Evolutionary conservation across 139 green algal genomes (phyloP).

Genomic region (Micractinium conductrix): DNA sequence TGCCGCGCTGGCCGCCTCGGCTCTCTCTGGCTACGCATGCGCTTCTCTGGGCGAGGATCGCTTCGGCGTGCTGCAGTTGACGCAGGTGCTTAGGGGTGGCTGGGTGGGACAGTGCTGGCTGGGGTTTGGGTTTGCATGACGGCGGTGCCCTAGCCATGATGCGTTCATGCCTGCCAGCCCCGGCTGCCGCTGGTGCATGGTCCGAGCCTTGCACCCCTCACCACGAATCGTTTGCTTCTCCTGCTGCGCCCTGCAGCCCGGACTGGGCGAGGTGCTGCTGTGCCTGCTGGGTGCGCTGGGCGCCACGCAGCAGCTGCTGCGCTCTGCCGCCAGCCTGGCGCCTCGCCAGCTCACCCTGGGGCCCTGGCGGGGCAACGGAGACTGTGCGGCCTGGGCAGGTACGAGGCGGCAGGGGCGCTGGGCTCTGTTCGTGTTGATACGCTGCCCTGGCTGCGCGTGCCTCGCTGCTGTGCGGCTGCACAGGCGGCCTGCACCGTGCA

Average conservation of each 20-base stretch:
- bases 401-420: too few relatives aligned
- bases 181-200: too few relatives aligned
- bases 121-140: neutral
- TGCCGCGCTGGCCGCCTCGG: neutral
- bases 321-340: constrained; percentile 1
- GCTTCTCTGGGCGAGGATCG: constrained; percentile 35
- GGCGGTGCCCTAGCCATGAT: neutral
- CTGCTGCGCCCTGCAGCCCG: neutral
- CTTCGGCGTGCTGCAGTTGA: constrained; percentile 50
- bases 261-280: constrained; percentile 38
- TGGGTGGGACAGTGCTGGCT: neutral
- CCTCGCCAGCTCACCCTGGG: constrained; percentile 21
- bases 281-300: constrained; percentile 38
- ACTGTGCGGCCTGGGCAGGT: constrained; percentile 2
- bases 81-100: neutral
- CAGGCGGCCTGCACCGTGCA: too few relatives aligned
- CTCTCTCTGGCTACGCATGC: constrained; percentile 28
- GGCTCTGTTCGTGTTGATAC: too few relatives aligned
- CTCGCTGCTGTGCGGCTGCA: too few relatives aligned
- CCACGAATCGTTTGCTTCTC: too few relatives aligned
- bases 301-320: constrained; percentile 17
- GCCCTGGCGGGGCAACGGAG: constrained; percentile 34
- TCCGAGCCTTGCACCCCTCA: too few relatives aligned
- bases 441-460: too few relatives aligned
- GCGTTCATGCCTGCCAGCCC: neutral